Evolutionary conservation across 2,329 filamentous ascomycete genomes (phyloP).

Genomic region (Polytolypa hystricis): DNA sequence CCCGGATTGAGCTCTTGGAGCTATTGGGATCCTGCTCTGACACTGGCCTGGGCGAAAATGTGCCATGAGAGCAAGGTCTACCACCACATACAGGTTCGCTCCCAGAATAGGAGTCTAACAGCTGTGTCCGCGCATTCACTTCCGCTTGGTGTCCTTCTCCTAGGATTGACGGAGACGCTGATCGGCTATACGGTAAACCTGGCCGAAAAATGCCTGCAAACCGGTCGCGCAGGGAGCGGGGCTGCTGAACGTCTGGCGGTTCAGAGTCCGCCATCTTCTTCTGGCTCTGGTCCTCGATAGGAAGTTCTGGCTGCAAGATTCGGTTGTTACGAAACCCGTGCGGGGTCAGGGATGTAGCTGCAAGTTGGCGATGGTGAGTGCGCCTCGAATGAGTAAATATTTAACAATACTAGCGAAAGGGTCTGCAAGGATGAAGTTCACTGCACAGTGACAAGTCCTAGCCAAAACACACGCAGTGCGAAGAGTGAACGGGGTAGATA

Average conservation of each 20-base stretch:
- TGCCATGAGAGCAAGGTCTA: conserved; percentile 56
- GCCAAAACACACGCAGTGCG: too few species aligned
- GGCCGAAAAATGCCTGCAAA: conserved; percentile 23
- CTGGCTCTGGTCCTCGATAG: conserved; percentile 1
- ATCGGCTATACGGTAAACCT: conserved; percentile 9
- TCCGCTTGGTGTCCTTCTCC: not conserved
- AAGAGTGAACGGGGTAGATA: too few species aligned
- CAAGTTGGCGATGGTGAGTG: too few species aligned
- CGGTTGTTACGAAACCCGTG: too few species aligned
- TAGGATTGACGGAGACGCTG: conserved; percentile 7
- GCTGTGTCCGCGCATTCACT: conserved; percentile 23
- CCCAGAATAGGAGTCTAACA: conserved; percentile 30
- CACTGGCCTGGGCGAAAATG: conserved; percentile 51
- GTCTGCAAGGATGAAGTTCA: too few species aligned
- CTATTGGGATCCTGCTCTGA: conserved; percentile 36
- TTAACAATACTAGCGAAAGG: too few species aligned
- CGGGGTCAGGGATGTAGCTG: too few species aligned
- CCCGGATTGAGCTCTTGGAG: conserved; percentile 19
- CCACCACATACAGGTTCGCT: conserved; percentile 28
- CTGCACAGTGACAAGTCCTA: too few species aligned
- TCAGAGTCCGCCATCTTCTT: conserved; percentile 20
- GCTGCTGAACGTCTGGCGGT: conserved; percentile 11
- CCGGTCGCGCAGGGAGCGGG: conserved; percentile 21
- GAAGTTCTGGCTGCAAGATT: too few species aligned
- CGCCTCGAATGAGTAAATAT: too few species aligned